Evolutionary conservation across 306 rosid species (phyloP), one percentile per base, ranked within the genome.

Genomic region (Glycine latifolia): DNA sequence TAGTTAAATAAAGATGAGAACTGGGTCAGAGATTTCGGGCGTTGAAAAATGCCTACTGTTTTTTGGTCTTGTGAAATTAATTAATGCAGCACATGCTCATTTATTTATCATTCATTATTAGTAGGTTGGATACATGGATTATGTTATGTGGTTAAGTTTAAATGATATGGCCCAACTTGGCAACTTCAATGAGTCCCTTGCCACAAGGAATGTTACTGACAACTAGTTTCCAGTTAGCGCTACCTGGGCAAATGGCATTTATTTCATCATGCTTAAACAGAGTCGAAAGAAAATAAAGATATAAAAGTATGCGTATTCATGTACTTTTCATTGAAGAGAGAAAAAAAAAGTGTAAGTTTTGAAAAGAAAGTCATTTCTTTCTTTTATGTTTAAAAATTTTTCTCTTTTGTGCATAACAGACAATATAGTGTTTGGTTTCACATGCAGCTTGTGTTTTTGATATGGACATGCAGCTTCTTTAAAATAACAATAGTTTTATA

Each of bases 81-180:
- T 73, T 26, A 68, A 15, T 60, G 81, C 86, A 75, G 52, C 86
- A 82, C 84, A 78, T 76, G 84, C 16, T 82, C 82, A 79, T 79
- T 86, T 61, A 75, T 26, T 26, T 26, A 26, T 26, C 31, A 26
- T 26, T 26, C 31, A 26, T 5, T 4, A 37, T 75, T 2, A 17
- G 11, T 41, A 54, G 37, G 41, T 52, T 37, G 78, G 44, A 17
- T 60, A 10, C 44, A 12, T 44, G 65, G 75, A 75, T 44, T 16
- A 16, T 10, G 3, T 0, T 0, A 48, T 26, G 31, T 26, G 2
- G 1, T 26, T 26, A 48, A 6, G 20, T 62, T 50, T 26, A 26
- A 26, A 67, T 16, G 39, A 13, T 14, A 53, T 6, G 48, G 47
- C 13, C 65, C 72, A 35, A 16, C 52, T 10, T 37, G 8, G 33